A percentile compares a stretch with the other conserved stretches of the same genome.
Conservation (phyloP, 805 yeast genomes). For the Starmerella bombi region DNA sequence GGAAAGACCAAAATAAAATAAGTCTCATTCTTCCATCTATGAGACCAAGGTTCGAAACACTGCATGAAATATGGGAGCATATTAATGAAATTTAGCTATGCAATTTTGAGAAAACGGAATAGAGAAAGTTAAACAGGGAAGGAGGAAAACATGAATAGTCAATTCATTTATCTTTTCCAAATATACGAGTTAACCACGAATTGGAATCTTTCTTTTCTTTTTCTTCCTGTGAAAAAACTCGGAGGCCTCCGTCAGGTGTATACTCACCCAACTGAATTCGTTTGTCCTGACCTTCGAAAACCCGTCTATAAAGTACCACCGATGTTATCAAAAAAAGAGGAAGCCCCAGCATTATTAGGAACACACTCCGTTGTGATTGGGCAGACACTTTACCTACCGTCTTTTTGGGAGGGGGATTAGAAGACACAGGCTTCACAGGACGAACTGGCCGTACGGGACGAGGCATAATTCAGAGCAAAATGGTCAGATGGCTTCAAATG, state of each 20-base stretch:
- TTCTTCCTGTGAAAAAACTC: slow-evolving; percentile 35
- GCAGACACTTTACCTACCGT: slow-evolving; percentile 1
- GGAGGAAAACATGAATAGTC: too few relatives aligned
- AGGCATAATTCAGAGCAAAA: slow-evolving; percentile 3
- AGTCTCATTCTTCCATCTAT: slow-evolving; percentile 9
- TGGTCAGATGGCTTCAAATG: too few relatives aligned
- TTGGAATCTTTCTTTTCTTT: slow-evolving; percentile 28
- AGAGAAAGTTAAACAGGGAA: neutral
- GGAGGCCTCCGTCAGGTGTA: slow-evolving; percentile 34
- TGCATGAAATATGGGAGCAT: slow-evolving; percentile 9
- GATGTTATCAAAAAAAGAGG: slow-evolving; percentile 25
- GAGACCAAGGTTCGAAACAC: slow-evolving; percentile 9
- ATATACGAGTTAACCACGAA: slow-evolving; percentile 32
- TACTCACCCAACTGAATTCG: slow-evolving; percentile 36
- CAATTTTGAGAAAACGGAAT: too few relatives aligned
- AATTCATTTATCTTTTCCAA: slow-evolving; percentile 31
- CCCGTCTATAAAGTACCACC: slow-evolving; percentile 24
- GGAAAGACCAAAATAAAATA: slow-evolving; percentile 3
- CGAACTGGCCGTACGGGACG: slow-evolving; percentile 7
- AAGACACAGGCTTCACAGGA: slow-evolving; percentile 12
- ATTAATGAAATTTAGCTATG: slow-evolving; percentile 1
- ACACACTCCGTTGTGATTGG: slow-evolving; percentile 19
- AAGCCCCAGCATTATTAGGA: slow-evolving; percentile 24
- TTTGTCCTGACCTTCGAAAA: slow-evolving; percentile 33
- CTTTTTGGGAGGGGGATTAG: slow-evolving; percentile 3